A percentile compares a stretch with the other conserved stretches of the same genome.
Evolutionary conservation across 163 green algal species (phyloP).

Genomic region (Botryococcus braunii): DNA sequence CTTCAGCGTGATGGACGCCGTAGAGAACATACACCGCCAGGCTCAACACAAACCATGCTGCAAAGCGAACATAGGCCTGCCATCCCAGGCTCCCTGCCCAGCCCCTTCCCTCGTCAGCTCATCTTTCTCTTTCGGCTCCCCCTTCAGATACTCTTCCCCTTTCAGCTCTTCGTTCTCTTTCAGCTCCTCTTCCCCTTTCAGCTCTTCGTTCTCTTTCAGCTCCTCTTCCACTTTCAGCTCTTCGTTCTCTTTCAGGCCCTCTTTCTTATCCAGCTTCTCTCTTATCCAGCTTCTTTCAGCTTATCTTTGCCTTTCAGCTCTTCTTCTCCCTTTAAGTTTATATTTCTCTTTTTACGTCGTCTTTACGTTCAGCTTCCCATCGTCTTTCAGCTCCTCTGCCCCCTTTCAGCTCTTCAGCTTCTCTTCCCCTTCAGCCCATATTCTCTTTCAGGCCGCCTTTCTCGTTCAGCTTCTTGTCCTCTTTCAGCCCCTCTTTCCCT

Average conservation of each 20-base stretch:
- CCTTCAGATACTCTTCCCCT: background rate
- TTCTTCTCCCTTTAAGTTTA: too few relatives aligned
- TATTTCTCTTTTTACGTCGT: too few relatives aligned
- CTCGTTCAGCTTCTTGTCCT: too few relatives aligned
- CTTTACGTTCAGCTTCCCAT: too few relatives aligned
- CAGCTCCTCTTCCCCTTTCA: background rate
- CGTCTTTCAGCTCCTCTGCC: too few relatives aligned
- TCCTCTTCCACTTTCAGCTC: background rate
- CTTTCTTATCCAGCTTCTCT: background rate
- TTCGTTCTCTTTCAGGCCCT: background rate
- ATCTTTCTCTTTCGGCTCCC: too few relatives aligned
- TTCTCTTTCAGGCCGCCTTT: background rate
- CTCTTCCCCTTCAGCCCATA: background rate
- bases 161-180: background rate
- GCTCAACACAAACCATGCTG: slow-evolving; percentile 45
- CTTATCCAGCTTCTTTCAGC: too few relatives aligned
- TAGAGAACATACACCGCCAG: slow-evolving; percentile 25
- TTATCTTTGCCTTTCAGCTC: too few relatives aligned
- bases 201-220: background rate
- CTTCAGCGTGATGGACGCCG: slow-evolving; percentile 22
- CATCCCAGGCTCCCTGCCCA: slow-evolving; percentile 42
- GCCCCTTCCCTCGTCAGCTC: too few relatives aligned
- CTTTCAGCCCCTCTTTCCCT: too few relatives aligned
- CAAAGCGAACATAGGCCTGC: slow-evolving; percentile 57
- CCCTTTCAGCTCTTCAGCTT: too few relatives aligned